Evolutionary conservation across 768 basidiomycete species (phyloP).

Genomic region (Auriculariales sp.): DNA sequence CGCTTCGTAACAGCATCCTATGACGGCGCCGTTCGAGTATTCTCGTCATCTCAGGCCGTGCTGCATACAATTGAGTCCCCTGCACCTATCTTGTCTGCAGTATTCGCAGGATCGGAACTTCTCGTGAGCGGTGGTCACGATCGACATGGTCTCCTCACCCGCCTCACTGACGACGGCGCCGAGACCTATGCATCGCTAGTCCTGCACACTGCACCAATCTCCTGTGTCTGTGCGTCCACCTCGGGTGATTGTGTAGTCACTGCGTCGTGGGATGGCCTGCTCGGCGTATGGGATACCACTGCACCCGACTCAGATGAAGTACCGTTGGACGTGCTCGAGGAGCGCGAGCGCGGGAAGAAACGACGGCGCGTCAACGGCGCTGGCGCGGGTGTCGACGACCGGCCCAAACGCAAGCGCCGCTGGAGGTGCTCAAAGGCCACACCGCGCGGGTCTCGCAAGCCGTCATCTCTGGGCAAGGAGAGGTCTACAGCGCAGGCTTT

Average conservation of each 20-base stretch:
- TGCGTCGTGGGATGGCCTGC: slow-evolving; percentile 73
- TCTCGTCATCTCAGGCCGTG: slow-evolving; percentile 51
- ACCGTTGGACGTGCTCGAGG: slow-evolving; percentile 23
- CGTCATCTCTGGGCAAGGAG: slow-evolving; percentile 14
- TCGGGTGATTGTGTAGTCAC: slow-evolving; percentile 58
- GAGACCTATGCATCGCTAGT: slow-evolving; percentile 55
- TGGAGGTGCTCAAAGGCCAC: slow-evolving; percentile 68
- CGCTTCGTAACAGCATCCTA: slow-evolving; percentile 69
- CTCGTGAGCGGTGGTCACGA: slow-evolving; percentile 71
- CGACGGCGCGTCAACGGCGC: slow-evolving; percentile 46
- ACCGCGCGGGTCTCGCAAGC: slow-evolving; percentile 67
- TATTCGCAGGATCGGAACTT: slow-evolving; percentile 19
- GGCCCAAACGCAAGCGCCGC: slow-evolving; percentile 51
- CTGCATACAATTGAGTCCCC: slow-evolving; percentile 37
- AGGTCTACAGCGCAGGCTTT: slow-evolving; percentile 68
- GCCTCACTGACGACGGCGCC: slow-evolving; percentile 13
- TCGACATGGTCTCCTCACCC: slow-evolving; percentile 47
- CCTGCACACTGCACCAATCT: slow-evolving; percentile 70
- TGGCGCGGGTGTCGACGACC: slow-evolving; percentile 19
- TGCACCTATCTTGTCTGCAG: slow-evolving; percentile 34
- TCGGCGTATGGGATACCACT: slow-evolving; percentile 66
- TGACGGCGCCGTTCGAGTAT: slow-evolving; percentile 60
- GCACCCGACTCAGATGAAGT: slow-evolving; percentile 55
- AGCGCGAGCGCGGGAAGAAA: slow-evolving; percentile 41
- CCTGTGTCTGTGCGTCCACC: slow-evolving; percentile 45